Evolutionary conservation across 2,329 filamentous ascomycete genomes (phyloP).

Genomic region (Phialophora chinensis): DNA sequence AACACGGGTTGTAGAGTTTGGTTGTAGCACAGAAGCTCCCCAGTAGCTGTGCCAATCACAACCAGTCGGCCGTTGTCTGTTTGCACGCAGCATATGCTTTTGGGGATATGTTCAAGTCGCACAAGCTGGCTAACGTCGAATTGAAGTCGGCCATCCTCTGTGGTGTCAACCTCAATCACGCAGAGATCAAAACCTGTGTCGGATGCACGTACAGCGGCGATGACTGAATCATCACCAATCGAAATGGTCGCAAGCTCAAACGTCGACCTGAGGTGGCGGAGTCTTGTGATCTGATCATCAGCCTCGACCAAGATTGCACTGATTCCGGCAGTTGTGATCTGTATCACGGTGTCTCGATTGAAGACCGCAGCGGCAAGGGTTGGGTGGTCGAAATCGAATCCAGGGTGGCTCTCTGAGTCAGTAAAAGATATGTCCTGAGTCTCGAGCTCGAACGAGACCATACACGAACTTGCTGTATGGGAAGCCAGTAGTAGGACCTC

Average conservation of each 20-base stretch:
- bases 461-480: slow-evolving; percentile 49
- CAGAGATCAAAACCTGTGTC: slow-evolving; percentile 23
- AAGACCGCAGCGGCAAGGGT: slow-evolving; percentile 53
- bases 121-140: background rate
- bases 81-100: slow-evolving; percentile 22
- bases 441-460: slow-evolving; percentile 48
- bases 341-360: slow-evolving; percentile 46
- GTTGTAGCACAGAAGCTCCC: slow-evolving; percentile 45
- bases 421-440: slow-evolving; percentile 49
- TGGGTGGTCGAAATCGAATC: slow-evolving; percentile 49
- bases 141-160: background rate
- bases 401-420: slow-evolving; percentile 46
- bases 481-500: slow-evolving; percentile 51
- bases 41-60: slow-evolving; percentile 50
- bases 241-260: slow-evolving; percentile 18
- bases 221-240: slow-evolving; percentile 13
- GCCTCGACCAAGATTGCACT: slow-evolving; percentile 19
- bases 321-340: slow-evolving; percentile 46
- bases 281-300: slow-evolving; percentile 1
- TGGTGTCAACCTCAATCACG: slow-evolving; percentile 12
- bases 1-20: slow-evolving; percentile 33
- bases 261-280: slow-evolving; percentile 8
- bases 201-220: slow-evolving; percentile 18
- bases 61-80: slow-evolving; percentile 39
- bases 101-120: slow-evolving; percentile 16